Evolutionary conservation across 495 filamentous ascomycete genomes (phyloP), one percentile per base, ranked within the genome.

Genomic region (Penicillium pulvis): DNA sequence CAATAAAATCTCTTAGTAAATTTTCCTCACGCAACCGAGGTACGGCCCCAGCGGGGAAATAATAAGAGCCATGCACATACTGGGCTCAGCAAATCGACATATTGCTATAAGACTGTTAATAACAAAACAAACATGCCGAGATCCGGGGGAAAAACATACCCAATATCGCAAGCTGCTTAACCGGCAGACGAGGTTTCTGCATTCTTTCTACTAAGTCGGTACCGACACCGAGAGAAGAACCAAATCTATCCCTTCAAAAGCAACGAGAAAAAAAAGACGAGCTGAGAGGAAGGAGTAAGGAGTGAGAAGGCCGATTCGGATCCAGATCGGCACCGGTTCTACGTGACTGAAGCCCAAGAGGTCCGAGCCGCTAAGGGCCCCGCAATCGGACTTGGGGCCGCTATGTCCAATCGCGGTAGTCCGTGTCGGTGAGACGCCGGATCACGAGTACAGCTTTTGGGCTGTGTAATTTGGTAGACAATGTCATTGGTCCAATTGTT

Each of bases 61-160:
- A 23, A 23, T 3, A 4, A 28, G 28, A 28, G 6, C 11, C 30
- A 30, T 39, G 42, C 24, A 71, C 71, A 54, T 75, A 79, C 77
- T 73, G 42, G 85, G 93, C 69, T 98, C 93, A 51, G 92, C 90
- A 66, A 98, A 93, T 63, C 93, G 85, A 69, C 79, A 82, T 78
- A 85, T 79, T 67, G 81, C 80, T 83, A 55, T 8, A 44, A 28
- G 26, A 49, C 24, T 17, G 23, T 30, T 19, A 28, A 31, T 43
- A 43, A 24, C 9, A 19, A 47, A 20, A 61, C 48, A 66, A 46
- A n/a, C 41, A 19, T 43, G 33, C 26, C 20, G 28, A 44, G 43
- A 61, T 17, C 47, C 31, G 39, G 41, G 31, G 28, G 28, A 17
- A 52, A n/a, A 43, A 74, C 84, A 79, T 77, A 90, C 87, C 83